phyloP scores from a whole-genome alignment of 1,284 basidiomycete genomes.

The Irpex lacteus region DNA sequence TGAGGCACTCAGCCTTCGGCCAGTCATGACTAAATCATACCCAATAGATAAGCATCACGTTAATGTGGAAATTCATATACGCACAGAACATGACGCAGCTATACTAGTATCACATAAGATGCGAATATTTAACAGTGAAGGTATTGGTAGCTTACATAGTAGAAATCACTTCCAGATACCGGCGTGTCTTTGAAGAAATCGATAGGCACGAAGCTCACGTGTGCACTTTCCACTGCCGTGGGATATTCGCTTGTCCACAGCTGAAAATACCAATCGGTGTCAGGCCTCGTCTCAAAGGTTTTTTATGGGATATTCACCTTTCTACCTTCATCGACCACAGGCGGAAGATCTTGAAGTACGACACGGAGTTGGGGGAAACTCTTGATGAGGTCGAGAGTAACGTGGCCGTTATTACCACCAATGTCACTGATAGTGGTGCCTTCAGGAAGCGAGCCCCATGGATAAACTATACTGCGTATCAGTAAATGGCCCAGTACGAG shows the following conservation, averaged over 20 bases:
- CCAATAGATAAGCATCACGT: background rate
- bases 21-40: background rate
- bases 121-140: background rate
- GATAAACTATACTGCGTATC: background rate
- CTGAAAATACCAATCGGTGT: no score
- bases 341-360: background rate
- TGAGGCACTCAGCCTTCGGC: background rate
- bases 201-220: background rate
- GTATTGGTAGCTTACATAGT: background rate
- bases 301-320: background rate
- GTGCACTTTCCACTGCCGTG: background rate
- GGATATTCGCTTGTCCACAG: background rate
- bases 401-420: background rate
- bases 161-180: background rate
- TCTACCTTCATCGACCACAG: background rate
- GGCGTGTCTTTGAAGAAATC: background rate
- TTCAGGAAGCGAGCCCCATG: background rate
- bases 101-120: background rate
- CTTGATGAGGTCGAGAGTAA: background rate
- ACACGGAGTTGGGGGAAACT: background rate
- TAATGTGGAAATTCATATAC: background rate
- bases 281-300: no score
- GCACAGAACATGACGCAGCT: background rate
- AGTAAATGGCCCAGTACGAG: no score
- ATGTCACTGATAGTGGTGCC: background rate